These are phyloP conservation scores for Sporobolus alterniflorus DNA, from an alignment of 202 grass and related monocot genomes.

Conservation along the genomic window DNA sequence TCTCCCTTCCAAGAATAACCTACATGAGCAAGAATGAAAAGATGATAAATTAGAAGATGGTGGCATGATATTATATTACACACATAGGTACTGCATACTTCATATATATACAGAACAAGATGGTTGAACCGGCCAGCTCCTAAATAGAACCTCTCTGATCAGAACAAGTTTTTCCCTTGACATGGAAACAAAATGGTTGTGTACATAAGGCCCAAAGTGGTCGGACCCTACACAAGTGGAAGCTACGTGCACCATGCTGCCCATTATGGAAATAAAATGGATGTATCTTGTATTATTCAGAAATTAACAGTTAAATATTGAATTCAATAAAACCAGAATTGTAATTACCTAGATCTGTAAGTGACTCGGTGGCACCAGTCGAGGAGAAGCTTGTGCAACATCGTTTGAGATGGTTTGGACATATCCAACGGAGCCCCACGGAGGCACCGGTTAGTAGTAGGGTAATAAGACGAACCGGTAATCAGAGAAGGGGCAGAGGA, in stretches of 20 bases:
- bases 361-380: no score
- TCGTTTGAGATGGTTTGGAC: no score
- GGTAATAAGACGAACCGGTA: no score
- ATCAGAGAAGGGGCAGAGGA: no score
- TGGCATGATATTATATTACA: conserved; percentile 28
- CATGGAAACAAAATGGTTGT: conserved; percentile 10
- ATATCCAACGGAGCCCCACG: no score
- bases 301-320: conserved; percentile 11
- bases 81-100: conserved; percentile 14
- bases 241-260: no score
- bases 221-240: no score
- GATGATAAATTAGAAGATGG: conserved; percentile 33
- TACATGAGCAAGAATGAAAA: conserved; percentile 32
- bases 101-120: conserved; percentile 18
- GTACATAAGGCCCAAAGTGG: no score
- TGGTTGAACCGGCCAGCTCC: neutral
- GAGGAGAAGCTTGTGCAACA: no score
- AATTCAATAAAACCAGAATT: conserved; percentile 13
- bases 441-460: no score
- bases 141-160: neutral
- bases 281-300: neutral
- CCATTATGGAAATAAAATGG: conserved; percentile 13
- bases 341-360: neutral
- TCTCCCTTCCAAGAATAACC: conserved; percentile 95
- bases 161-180: neutral